Percentiles rank a stretch among this genome's conserved stretches.
Evolutionary conservation across 352 stramenopile species (phyloP).

Genomic region (Phytophthora crassamura): DNA sequence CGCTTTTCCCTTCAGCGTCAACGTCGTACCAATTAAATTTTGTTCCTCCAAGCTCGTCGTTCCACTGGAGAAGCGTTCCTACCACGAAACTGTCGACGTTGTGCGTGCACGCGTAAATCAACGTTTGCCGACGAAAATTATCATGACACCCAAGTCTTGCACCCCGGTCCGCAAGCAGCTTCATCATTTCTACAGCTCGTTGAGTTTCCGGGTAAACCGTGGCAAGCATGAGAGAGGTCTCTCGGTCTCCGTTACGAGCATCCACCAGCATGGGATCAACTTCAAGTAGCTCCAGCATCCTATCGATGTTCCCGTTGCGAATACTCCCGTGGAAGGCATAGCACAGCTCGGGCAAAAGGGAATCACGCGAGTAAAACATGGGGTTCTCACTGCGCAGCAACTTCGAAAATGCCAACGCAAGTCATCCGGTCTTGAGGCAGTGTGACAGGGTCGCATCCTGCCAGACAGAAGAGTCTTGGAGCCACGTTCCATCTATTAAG

Average conservation of each 20-base stretch:
- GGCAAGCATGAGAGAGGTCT: conserved; percentile 28
- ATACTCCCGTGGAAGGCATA: not conserved
- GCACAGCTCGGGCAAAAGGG: not conserved
- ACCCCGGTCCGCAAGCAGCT: conserved; percentile 5
- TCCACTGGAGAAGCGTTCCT: conserved; percentile 1
- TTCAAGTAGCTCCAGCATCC: conserved; percentile 1
- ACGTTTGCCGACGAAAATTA: not conserved
- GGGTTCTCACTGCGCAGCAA: not conserved
- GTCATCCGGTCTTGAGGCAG: too few relatives aligned
- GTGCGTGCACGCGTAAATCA: conserved; percentile 17
- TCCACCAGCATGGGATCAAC: conserved; percentile 7
- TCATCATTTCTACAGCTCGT: conserved; percentile 9
- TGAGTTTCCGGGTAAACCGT: not conserved
- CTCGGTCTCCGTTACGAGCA: conserved; percentile 8
- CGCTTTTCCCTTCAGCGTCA: conserved; percentile 12
- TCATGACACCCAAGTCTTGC: conserved; percentile 8
- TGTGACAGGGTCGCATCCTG: too few relatives aligned
- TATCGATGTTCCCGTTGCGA: conserved; percentile 10
- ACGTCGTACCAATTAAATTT: conserved; percentile 23
- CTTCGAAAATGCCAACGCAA: too few relatives aligned
- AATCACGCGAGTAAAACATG: not conserved
- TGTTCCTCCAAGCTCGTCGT: conserved; percentile 8
- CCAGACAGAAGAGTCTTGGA: too few relatives aligned
- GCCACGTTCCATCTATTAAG: too few relatives aligned
- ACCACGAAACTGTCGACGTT: conserved; percentile 11